Percentiles rank a stretch among this genome's conserved stretches.
Evolutionary conservation across 768 basidiomycete species (phyloP).

Genomic region (Kwoniella pini): DNA sequence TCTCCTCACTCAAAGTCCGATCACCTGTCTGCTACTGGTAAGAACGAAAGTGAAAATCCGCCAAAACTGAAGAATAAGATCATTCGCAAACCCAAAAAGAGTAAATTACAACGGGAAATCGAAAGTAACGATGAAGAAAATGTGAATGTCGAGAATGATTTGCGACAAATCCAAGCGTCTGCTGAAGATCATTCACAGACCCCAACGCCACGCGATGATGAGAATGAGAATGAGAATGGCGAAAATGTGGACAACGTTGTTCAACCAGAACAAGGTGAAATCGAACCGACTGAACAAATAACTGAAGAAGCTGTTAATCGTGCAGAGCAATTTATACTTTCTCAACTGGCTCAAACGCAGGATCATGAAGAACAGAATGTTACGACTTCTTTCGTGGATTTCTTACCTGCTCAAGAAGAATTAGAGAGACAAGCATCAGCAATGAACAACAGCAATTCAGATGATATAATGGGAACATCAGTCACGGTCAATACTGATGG

Average conservation of each 20-base stretch:
- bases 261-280: not conserved
- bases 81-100: not conserved
- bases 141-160: not conserved
- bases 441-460: slow-evolving; percentile 2
- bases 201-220: not conserved
- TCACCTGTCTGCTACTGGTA: no score
- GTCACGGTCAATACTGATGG: not conserved
- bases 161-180: not conserved
- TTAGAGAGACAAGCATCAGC: slow-evolving; percentile 13
- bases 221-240: no score
- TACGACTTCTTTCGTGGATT: slow-evolving; percentile 24
- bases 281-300: not conserved
- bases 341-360: slow-evolving; percentile 10
- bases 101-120: not conserved
- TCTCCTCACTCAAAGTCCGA: slow-evolving; percentile 3
- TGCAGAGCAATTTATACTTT: slow-evolving; percentile 17
- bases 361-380: not conserved
- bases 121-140: not conserved
- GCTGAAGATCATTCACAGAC: not conserved
- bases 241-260: no score
- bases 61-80: not conserved
- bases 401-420: slow-evolving; percentile 27
- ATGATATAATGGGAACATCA: not conserved
- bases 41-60: not conserved
- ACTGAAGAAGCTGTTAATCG: slow-evolving; percentile 17